These are phyloP conservation scores for Candolleomyces efflorescens DNA, from an alignment of 768 basidiomycete species.

Conservation along the genomic window DNA sequence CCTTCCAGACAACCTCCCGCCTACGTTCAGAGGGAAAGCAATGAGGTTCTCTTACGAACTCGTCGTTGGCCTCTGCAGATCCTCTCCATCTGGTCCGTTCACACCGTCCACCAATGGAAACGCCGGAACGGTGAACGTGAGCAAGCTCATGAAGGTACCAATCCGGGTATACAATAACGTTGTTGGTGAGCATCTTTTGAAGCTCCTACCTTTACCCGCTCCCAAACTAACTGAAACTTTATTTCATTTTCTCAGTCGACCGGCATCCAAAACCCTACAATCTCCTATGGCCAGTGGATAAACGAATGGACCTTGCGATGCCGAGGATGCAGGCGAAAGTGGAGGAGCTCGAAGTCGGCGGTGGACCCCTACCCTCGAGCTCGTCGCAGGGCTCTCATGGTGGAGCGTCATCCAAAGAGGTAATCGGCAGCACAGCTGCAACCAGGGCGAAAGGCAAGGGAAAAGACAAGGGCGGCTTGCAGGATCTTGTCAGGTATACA, in stretches of 20 bases:
- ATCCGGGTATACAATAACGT: conserved; percentile 90
- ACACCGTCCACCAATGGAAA: neutral
- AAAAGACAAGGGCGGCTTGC: conserved; percentile 20
- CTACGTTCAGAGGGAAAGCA: conserved; percentile 83
- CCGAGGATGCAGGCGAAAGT: conserved; percentile 35
- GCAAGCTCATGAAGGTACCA: conserved; percentile 86
- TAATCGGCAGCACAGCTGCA: neutral
- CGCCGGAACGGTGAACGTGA: conserved; percentile 27
- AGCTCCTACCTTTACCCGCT: neutral
- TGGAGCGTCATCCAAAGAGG: neutral
- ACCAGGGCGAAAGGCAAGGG: conserved; percentile 11
- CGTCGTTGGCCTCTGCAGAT: conserved; percentile 81
- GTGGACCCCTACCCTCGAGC: neutral
- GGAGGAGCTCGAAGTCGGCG: conserved; percentile 25
- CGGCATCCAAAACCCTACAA: conserved; percentile 68
- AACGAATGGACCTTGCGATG: conserved; percentile 27
- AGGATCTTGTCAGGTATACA: conserved; percentile 52
- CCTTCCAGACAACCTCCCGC: conserved; percentile 80
- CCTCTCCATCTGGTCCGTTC: conserved; percentile 29
- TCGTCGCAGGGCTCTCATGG: neutral
- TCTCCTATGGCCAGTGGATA: conserved; percentile 72
- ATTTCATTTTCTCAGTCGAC: conserved; percentile 34
- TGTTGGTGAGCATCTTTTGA: conserved; percentile 46
- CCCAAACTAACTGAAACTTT: neutral
- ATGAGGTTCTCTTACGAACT: conserved; percentile 88